These are phyloP conservation scores for Rachicladosporium sp. DNA, from an alignment of 2,329 filamentous ascomycete genomes.

Conservation along the genomic window DNA sequence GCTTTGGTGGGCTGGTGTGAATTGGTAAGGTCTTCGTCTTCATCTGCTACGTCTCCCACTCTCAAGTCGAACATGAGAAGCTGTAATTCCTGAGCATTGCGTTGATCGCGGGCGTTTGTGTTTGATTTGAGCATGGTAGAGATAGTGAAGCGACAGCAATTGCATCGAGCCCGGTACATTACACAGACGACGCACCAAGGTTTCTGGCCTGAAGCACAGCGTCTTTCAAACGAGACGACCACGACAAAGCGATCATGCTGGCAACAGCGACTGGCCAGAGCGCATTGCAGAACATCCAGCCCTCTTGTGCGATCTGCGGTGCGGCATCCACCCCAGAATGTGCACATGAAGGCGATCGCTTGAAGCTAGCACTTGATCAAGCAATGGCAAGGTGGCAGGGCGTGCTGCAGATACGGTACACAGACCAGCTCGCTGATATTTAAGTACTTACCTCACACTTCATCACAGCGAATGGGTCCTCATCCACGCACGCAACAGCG, in stretches of 20 bases:
- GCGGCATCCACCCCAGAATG: constrained; percentile 21
- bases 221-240: too few relatives aligned
- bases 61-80: neutral
- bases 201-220: too few relatives aligned
- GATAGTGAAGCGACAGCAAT: too few relatives aligned
- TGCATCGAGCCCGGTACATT: too few relatives aligned
- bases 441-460: constrained; percentile 6
- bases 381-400: constrained; percentile 20
- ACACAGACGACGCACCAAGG: too few relatives aligned
- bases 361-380: constrained; percentile 21
- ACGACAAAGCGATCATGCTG: too few relatives aligned
- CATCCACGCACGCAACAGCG: constrained; percentile 31
- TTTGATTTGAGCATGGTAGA: too few relatives aligned
- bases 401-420: constrained; percentile 18
- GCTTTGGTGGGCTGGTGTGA: neutral
- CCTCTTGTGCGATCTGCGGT: constrained; percentile 26
- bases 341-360: constrained; percentile 22
- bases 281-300: neutral
- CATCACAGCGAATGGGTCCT: constrained; percentile 33
- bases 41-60: neutral
- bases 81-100: too few relatives aligned
- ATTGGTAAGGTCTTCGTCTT: neutral
- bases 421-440: neutral
- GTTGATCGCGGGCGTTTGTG: too few relatives aligned
- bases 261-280: neutral